Conservation (phyloP, 2,329 filamentous ascomycete species). For the Lachnum nothofagi region DNA sequence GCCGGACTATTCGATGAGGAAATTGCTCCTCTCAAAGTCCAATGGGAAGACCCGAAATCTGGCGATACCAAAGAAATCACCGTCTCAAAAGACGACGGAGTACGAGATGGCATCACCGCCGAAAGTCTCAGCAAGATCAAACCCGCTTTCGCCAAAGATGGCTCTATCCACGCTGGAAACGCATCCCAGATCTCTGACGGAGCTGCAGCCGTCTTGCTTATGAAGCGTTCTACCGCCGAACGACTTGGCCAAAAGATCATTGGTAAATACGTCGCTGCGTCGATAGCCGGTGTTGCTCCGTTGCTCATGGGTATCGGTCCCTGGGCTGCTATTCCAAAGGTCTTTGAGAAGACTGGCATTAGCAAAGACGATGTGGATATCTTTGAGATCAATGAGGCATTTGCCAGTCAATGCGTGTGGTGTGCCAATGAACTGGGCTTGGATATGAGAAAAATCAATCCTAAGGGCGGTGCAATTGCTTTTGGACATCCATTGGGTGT, state of each 20-base stretch:
- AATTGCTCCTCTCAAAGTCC: slow-evolving; percentile 79
- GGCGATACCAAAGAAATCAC: slow-evolving; percentile 78
- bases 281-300: slow-evolving; percentile 82
- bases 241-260: slow-evolving; percentile 81
- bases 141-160: slow-evolving; percentile 84
- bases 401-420: slow-evolving; percentile 91
- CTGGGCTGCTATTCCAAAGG: slow-evolving; percentile 92
- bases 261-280: slow-evolving; percentile 84
- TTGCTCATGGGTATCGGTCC: slow-evolving; percentile 95
- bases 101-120: slow-evolving; percentile 76
- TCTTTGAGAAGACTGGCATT: slow-evolving; percentile 81
- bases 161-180: slow-evolving; percentile 92
- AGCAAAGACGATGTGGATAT: slow-evolving; percentile 89
- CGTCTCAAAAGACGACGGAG: slow-evolving; percentile 80
- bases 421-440: slow-evolving; percentile 84
- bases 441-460: slow-evolving; percentile 84
- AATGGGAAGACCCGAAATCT: slow-evolving; percentile 86
- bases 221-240: slow-evolving; percentile 90
- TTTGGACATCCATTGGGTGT: slow-evolving; percentile 94
- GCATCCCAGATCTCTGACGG: slow-evolving; percentile 94
- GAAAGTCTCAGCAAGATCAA: slow-evolving; percentile 89
- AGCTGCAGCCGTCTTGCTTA: slow-evolving; percentile 88
- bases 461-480: slow-evolving; percentile 92
- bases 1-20: slow-evolving; percentile 89
- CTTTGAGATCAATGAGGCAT: slow-evolving; percentile 98